Evolutionary conservation across 2,329 filamentous ascomycete species (phyloP), one percentile per base, ranked within the genome.

Genomic region (Microcyclospora pomicola): DNA sequence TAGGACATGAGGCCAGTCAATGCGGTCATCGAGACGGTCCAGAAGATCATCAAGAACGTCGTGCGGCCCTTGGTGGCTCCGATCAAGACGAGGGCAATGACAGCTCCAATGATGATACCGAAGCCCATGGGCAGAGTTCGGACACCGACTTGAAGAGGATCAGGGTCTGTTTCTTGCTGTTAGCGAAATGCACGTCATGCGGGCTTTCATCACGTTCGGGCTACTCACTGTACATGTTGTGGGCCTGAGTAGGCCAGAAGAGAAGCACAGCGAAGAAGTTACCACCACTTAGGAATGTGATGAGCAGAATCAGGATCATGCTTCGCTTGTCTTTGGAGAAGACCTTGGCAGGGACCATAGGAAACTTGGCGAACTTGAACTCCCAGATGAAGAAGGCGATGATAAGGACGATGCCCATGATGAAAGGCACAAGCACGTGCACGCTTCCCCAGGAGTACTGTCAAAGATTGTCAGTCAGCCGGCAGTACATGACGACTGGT

Each of bases 71-170:
- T 66, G 47, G 73, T 67, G 6, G 70, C 54, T 15, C 70, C 72
- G 15, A 82, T 62, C 2, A 79, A 60, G 43, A 66, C 63, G 2
- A 81, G 63, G 2, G 72, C 68, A 43, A 78, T 62, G 38, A 69
- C 68, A 15, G 76, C 75, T 10, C 78, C 78, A 27, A 58, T 59
- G 27, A 81, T 64, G 49, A 81, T 77, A 15, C 69, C 68, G 42
- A 80, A 74, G 2, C 73, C 76, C 43, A 81, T 68, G 1, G 77
- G 77, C 5, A 82, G 56, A 31, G 73, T 73, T 40, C 77, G 69
- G 41, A 82, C 59, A n/a, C 78, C 78, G 38, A 81, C 69, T 15
- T 65, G 67, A 13, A 77, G 55, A 0, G 76, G 75, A 44, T 80
- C 72, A 45, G 79, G 71, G 5, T 46, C 48, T 13, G 34, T 31